phyloP scores from a whole-genome alignment of 2,329 filamentous ascomycete genomes.

The Colletotrichum trifolii region DNA sequence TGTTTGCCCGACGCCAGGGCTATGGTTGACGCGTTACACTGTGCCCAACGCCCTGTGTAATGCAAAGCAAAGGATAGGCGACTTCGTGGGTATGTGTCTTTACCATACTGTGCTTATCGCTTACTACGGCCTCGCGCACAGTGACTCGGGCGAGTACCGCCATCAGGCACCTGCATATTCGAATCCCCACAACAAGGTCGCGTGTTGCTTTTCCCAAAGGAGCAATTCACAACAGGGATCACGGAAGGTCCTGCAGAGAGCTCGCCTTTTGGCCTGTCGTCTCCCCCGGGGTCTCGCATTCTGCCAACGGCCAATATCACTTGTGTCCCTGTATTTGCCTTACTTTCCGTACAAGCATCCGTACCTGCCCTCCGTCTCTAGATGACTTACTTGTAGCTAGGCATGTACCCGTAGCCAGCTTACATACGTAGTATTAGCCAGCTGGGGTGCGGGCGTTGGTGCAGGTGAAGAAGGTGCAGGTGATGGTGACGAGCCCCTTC shows the following conservation, averaged over 20 bases:
- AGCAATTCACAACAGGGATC: slow-evolving; percentile 22
- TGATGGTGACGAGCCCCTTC: slow-evolving; percentile 18
- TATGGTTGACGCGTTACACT: neutral
- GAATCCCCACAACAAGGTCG: slow-evolving; percentile 20
- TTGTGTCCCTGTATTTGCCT: too few species aligned
- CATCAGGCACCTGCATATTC: neutral
- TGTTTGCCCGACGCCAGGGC: slow-evolving; percentile 20
- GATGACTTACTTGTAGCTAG: too few species aligned
- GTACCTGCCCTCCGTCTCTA: too few species aligned
- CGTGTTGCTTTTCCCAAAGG: slow-evolving; percentile 27
- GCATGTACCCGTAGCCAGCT: too few species aligned
- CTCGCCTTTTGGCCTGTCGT: slow-evolving; percentile 28
- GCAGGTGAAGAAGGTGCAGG: neutral
- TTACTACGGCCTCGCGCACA: neutral
- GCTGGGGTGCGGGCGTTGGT: too few species aligned
- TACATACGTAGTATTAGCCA: too few species aligned
- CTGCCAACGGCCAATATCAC: slow-evolving; percentile 10
- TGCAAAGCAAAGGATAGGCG: too few species aligned
- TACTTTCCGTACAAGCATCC: too few species aligned
- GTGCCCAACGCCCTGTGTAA: too few species aligned
- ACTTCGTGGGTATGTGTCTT: too few species aligned
- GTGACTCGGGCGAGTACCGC: neutral
- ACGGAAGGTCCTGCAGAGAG: neutral
- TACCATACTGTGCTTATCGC: neutral
- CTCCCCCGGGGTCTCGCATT: neutral